Base-by-base conservation (phyloP, 2,329 filamentous ascomycete species). In the Raffaelea deltoideospora region DNA sequence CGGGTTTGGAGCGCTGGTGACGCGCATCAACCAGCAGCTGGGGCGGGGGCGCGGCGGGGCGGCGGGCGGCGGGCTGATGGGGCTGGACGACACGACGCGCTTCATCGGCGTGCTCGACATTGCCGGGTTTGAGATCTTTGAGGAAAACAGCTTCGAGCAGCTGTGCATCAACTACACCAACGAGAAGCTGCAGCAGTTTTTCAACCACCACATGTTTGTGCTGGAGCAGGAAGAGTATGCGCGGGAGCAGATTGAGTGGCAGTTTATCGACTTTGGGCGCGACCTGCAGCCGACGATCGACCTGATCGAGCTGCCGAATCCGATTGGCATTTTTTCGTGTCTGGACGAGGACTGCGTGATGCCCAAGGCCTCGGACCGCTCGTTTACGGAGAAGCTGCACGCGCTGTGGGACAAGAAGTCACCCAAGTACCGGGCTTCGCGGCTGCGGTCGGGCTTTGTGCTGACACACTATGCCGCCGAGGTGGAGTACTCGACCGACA, bases 131-230 rank as follows among this genome's bases (percentile, higher is more conserved):
- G 90, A 98, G 53, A 98, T 98, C 41, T 98, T 98, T 49, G 87
- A 98, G 48, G 74, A 84, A 50, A 98, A 98, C 63, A 95, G 88
- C 63, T 98, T 98, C 51, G 90, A 98, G 56, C 90, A 98, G 57
- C 70, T 98, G 6, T 98, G 90, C 64, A 98, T 98, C 69, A 98
- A 98, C 59, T 98, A 98, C 59, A 96, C 92, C 43, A 98, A 98
- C 59, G 90, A 98, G 57, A 98, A 95, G 57, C 73, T 98, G 7
- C 90, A 98, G 52, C 90, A 98, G 48, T 98, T 98, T 57, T 98
- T 98, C 71, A 98, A 98, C 51, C 90, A 98, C 54, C 92, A 98
- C 63, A 98, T 98, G 90, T 98, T 98, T 52, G 90, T 98, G 10
- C 67, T 98, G 8, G 90, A 98, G 54, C 90, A 98, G 52, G 90